Evolutionary conservation across 169 alveolate species (phyloP), one percentile per base, ranked within the genome.

Genomic region (Eimeria sp.): DNA sequence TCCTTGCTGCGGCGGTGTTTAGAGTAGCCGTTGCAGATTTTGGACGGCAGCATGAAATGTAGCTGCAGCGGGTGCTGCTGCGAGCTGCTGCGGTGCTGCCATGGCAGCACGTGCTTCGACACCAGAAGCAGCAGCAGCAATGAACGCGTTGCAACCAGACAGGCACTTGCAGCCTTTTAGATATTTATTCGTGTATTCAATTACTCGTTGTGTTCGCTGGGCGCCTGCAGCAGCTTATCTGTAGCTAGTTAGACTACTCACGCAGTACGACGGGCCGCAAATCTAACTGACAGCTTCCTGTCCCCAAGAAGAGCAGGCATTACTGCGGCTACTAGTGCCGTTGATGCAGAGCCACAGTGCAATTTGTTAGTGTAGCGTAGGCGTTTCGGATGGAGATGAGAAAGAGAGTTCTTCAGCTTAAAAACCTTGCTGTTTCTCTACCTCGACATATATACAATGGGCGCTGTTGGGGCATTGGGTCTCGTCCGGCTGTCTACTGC

Each of bases 71-170:
- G 84, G 58, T 40, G 84, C 84, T 34, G 58, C 54, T 34, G 58
- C 54, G 6, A 11, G 84, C 84, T 34, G 58, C 54, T 34, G 58
- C 54, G 5, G 84, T 43, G 58, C 54, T 40, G 84, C 54, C 54
- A 43, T 25, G 2, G 84, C 84, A 73, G 84, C 40, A 70, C 61
- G 61, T 11, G 47, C 80, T 5, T 27, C 16, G 16, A 49, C 84
- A 73, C 57, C 84, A 73, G 84, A 51, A 73, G 84, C 84, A 73
- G 57, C 83, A 73, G 83, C 47, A 73, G 83, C 83, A 43, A 73
- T 14, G 20, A 61, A 61, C 70, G 70, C 70, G 20, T 61, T 61
- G 70, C 20, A 61, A 18, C 9, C 70, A 20, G 57, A 16, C 58
- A 16, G 34, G 54, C 43, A 40, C 14, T 14, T 40, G 27, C 84